phyloP scores from a whole-genome alignment of 768 basidiomycete genomes.

The Mycena capillaripes region DNA sequence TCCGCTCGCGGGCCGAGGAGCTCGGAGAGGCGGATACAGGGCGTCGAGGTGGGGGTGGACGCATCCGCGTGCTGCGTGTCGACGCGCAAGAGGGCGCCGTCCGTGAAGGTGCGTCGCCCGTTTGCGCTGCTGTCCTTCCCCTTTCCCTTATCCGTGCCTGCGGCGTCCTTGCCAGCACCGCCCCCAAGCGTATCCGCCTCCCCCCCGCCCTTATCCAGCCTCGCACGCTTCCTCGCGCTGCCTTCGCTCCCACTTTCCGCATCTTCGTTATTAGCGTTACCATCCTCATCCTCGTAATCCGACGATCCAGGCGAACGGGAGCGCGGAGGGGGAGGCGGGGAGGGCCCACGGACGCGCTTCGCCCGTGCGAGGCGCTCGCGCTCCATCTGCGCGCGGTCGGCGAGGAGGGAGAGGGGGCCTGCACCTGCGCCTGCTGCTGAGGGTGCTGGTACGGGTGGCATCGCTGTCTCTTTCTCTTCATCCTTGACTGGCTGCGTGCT shows the following conservation, averaged over 20 bases:
- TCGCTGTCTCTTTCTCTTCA: not conserved
- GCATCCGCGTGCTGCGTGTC: constrained; percentile 26
- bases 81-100: constrained; percentile 28
- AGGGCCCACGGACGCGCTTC: constrained; percentile 59
- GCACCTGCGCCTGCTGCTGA: constrained; percentile 14
- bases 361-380: constrained; percentile 66
- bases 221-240: constrained; percentile 29
- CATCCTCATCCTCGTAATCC: constrained; percentile 31
- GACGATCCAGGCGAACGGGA: constrained; percentile 27
- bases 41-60: constrained; percentile 8
- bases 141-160: not conserved
- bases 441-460: not conserved
- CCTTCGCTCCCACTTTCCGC: constrained; percentile 27
- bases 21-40: constrained; percentile 65
- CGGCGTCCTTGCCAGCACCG: not conserved
- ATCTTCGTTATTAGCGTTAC: not conserved
- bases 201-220: not conserved
- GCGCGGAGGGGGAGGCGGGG: constrained; percentile 35
- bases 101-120: constrained; percentile 11
- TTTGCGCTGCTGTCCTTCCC: not conserved
- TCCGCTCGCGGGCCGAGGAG: constrained; percentile 69
- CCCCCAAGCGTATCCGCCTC: not conserved
- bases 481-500: too few relatives aligned
- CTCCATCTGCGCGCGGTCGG: constrained; percentile 70
- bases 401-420: constrained; percentile 49